Evolutionary conservation across 192 early-diverging fungal species (phyloP).

Genomic region (Oehlia diaphana): DNA sequence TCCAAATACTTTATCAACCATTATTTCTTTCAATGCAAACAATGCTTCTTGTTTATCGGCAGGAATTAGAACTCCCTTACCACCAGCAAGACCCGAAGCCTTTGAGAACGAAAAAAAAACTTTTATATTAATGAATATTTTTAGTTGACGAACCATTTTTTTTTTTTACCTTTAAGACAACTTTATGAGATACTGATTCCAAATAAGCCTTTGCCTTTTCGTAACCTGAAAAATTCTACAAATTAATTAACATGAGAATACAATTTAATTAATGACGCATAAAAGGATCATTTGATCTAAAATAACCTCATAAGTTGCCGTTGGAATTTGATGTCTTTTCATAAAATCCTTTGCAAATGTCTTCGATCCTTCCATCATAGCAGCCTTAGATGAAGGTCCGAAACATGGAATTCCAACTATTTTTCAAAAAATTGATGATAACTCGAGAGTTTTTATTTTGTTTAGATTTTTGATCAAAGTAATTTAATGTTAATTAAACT

Average conservation of each 20-base stretch:
- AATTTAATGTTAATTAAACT: constrained; percentile 39
- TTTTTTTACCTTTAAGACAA: constrained; percentile 78
- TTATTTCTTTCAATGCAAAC: constrained; percentile 79
- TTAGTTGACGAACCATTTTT: background rate
- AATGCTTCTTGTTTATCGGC: constrained; percentile 82
- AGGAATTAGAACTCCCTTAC: constrained; percentile 96
- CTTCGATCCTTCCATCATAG: constrained; percentile 96
- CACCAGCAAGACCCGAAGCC: constrained; percentile 96
- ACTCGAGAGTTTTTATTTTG: background rate
- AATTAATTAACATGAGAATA: background rate
- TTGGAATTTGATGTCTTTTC: constrained; percentile 94
- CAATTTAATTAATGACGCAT: background rate
- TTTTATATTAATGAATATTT: background rate
- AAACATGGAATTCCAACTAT: constrained; percentile 88
- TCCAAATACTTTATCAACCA: constrained; percentile 92
- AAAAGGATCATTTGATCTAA: background rate
- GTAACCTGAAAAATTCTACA: constrained; percentile 77
- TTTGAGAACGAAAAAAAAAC: constrained; percentile 35
- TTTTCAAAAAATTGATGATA: background rate
- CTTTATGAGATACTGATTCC: constrained; percentile 53
- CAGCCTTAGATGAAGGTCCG: constrained; percentile 87
- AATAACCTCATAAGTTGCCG: constrained; percentile 78
- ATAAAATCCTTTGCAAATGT: constrained; percentile 99
- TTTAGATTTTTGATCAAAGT: background rate
- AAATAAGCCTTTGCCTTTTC: constrained; percentile 70